A percentile compares a stretch with the other conserved stretches of the same genome.
These are phyloP conservation scores for Leccinum angustisporum DNA, from an alignment of 1,284 basidiomycete genomes.

Conservation along the genomic window DNA sequence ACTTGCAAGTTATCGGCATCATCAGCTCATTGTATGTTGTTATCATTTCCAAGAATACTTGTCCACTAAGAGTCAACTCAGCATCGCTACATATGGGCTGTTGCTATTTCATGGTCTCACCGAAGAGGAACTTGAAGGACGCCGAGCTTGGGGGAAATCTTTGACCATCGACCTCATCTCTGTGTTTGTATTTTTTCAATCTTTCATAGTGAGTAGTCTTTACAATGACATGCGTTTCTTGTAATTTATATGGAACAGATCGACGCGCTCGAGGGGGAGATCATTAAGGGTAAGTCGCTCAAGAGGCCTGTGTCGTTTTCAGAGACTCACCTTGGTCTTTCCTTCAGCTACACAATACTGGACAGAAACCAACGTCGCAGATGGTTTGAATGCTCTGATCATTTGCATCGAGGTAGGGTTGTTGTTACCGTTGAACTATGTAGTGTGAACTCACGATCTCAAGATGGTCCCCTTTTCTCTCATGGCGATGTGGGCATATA, in stretches of 20 bases:
- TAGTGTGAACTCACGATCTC: background rate
- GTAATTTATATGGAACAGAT: conserved; percentile 44
- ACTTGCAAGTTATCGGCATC: conserved; percentile 71
- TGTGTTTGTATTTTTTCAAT: conserved; percentile 82
- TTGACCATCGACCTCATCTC: conserved; percentile 82
- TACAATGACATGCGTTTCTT: background rate
- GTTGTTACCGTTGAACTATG: background rate
- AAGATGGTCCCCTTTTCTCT: conserved; percentile 81
- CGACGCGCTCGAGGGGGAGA: conserved; percentile 52
- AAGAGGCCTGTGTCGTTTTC: background rate
- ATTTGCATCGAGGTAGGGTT: conserved; percentile 74
- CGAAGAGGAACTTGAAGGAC: conserved; percentile 70
- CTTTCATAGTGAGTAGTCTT: conserved; percentile 56
- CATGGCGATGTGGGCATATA: conserved; percentile 83
- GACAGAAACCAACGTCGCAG: conserved; percentile 75
- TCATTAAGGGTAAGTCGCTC: conserved; percentile 55
- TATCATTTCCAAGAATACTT: background rate
- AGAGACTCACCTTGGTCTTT: background rate
- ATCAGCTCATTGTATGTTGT: conserved; percentile 68
- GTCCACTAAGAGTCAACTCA: conserved; percentile 28
- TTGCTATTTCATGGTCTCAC: conserved; percentile 81
- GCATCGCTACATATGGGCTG: conserved; percentile 76
- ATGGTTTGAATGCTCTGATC: conserved; percentile 80
- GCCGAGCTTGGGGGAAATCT: conserved; percentile 80
- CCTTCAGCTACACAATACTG: conserved; percentile 67